Evolutionary conservation across 345 rosid species (phyloP).

Genomic region (Eucalyptus microcorys): DNA sequence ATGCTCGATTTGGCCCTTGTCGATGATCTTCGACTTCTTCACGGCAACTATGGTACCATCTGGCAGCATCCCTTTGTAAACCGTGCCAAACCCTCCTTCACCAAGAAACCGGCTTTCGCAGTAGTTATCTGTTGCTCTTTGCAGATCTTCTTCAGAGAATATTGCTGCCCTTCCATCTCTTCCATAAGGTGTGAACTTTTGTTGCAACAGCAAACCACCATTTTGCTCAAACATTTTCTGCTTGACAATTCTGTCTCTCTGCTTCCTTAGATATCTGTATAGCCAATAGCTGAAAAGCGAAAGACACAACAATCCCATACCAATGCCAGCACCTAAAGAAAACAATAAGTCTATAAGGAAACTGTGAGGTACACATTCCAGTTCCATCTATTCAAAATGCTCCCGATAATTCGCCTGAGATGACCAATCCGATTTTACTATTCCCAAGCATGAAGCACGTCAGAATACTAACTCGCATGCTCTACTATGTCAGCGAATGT

Average conservation of each 20-base stretch:
- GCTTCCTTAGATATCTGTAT: background rate
- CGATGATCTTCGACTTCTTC: slow-evolving; percentile 20
- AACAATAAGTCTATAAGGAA: background rate
- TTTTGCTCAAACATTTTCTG: slow-evolving; percentile 6
- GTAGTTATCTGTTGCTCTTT: slow-evolving; percentile 26
- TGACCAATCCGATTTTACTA: accelerated
- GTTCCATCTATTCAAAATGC: accelerated
- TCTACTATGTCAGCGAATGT: accelerated
- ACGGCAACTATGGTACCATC: slow-evolving; percentile 19
- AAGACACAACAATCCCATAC: background rate
- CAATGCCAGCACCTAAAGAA: background rate
- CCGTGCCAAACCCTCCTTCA: slow-evolving; percentile 25
- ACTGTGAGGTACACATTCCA: accelerated
- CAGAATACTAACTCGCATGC: accelerated
- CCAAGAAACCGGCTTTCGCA: slow-evolving; percentile 12
- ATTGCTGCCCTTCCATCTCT: background rate
- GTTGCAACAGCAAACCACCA: slow-evolving; percentile 23
- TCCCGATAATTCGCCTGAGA: accelerated
- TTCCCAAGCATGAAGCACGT: accelerated
- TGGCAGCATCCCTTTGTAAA: slow-evolving; percentile 22
- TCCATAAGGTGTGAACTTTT: background rate
- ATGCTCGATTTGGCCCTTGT: slow-evolving; percentile 18
- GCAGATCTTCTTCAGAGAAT: slow-evolving; percentile 17
- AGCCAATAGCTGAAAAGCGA: background rate
- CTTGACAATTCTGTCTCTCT: background rate